Base-by-base conservation (phyloP, 345 rosid genomes). In the Microcos paniculata region DNA sequence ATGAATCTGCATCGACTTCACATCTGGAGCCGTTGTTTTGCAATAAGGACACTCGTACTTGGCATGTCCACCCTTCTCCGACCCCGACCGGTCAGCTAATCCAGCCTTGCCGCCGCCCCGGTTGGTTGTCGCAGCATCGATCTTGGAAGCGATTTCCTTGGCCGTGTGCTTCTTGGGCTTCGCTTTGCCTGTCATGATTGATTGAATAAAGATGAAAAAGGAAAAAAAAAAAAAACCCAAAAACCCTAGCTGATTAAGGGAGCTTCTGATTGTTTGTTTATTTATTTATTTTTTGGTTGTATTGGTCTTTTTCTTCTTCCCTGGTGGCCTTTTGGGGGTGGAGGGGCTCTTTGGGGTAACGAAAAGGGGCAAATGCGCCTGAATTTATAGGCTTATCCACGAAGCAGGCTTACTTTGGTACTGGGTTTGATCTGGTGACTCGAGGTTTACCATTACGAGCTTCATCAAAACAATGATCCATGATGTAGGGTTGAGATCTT, bases 151-250 rank as follows among this genome's bases (percentile, higher is more conserved):
- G 79, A 95, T 83, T 88, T 93, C 99, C 86, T 95, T 95, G 62
- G 99, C 97, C 48, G 99, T 93, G 84, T 95, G 99, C 93, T 95
- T 95, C 96, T 95, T 95, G 18, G 99, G 99, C 93, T 95, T 93
- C 23, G 99, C 98, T 89, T 95, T 95, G 8, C 97, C 97, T 0
- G 97, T 92, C 96, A 92, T 92, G 64, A 21, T 38, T 77, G 83
- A 35, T 21, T 43, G 70, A 74, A 76, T 68, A 43, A 21, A 21
- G 66, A 58, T 23, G 61, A 18, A 10, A 33, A 11, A 18, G 6
- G 35, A 0, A 15, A 12, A 48, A 33, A 15, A 51, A 19, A 53
- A 38, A 56, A 18, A n/a, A n/a, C n/a, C 2, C 49, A 11, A 4
- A 73, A 48, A 61, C 77, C 70, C 77, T 48, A 51, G 62, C 14